These are phyloP conservation scores for Plasmodium vivax DNA, from an alignment of 169 alveolate genomes.

Conservation along the genomic window DNA sequence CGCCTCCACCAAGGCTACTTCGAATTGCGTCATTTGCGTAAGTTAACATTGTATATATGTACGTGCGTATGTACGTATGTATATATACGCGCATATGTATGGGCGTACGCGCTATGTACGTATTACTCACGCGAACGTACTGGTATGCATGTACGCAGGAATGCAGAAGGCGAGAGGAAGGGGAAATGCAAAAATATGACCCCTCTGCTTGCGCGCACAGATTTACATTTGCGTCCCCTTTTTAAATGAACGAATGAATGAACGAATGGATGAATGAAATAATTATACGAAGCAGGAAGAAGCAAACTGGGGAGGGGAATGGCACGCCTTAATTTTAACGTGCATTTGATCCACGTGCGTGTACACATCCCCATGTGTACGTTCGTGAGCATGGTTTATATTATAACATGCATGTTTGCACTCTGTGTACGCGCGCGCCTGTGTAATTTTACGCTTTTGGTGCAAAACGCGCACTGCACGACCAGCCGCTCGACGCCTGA, in stretches of 20 bases:
- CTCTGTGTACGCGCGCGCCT: background rate
- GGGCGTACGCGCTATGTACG: background rate
- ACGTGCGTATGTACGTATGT: background rate
- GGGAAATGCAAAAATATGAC: background rate
- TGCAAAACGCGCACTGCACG: slow-evolving; percentile 6
- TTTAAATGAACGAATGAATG: background rate
- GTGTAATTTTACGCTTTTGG: background rate
- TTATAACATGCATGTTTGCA: slow-evolving; percentile 8
- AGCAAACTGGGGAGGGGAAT: background rate
- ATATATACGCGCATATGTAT: background rate
- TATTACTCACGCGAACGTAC: background rate
- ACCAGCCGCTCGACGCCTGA: background rate
- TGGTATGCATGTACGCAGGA: background rate
- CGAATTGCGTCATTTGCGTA: background rate
- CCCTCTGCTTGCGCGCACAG: background rate
- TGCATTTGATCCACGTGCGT: background rate
- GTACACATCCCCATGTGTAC: slow-evolving; percentile 18
- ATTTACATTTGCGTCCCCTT: background rate
- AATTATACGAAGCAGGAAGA: background rate
- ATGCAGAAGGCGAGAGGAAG: background rate
- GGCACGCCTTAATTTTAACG: background rate
- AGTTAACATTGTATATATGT: background rate
- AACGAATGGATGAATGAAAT: background rate
- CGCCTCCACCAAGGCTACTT: slow-evolving; percentile 3
- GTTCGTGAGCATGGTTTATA: background rate